Conservation (phyloP, 2,329 filamentous ascomycete genomes). For the Trichoderma semiorbis region DNA sequence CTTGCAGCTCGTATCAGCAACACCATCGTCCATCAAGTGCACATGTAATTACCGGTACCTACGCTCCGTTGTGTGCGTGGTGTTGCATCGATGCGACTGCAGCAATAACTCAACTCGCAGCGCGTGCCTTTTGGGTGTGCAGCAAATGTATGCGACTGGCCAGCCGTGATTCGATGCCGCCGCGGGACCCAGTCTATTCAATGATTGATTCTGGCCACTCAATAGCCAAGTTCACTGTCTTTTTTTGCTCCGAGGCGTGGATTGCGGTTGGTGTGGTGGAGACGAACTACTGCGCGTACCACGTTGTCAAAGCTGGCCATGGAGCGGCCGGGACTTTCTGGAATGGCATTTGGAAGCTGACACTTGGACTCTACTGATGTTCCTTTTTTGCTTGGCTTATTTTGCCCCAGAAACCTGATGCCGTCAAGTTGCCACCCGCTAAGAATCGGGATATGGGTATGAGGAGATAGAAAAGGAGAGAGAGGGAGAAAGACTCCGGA, state of each 20-base stretch:
- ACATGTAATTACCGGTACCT: neutral
- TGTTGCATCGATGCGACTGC: neutral
- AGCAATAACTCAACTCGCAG: neutral
- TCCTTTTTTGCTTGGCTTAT: neutral
- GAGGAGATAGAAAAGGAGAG: neutral
- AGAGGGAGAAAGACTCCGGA: neutral
- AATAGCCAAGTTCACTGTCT: neutral
- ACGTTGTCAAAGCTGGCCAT: slow-evolving; percentile 13
- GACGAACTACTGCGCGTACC: slow-evolving; percentile 20
- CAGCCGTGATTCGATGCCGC: neutral
- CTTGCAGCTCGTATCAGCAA: slow-evolving; percentile 3
- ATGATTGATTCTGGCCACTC: neutral
- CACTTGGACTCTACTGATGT: neutral
- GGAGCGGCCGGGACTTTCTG: slow-evolving; percentile 14
- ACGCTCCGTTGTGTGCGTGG: neutral
- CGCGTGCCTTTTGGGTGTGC: neutral
- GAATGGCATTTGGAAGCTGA: slow-evolving; percentile 17
- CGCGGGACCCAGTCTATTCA: neutral
- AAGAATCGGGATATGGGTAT: neutral
- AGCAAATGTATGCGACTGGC: neutral
- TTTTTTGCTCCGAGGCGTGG: slow-evolving; percentile 2
- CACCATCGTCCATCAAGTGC: neutral
- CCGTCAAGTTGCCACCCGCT: slow-evolving; percentile 3
- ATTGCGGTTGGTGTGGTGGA: slow-evolving; percentile 2
- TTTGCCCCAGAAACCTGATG: neutral